phyloP scores from a whole-genome alignment of 2,329 filamentous ascomycete species.

The Neonectria faginata region DNA sequence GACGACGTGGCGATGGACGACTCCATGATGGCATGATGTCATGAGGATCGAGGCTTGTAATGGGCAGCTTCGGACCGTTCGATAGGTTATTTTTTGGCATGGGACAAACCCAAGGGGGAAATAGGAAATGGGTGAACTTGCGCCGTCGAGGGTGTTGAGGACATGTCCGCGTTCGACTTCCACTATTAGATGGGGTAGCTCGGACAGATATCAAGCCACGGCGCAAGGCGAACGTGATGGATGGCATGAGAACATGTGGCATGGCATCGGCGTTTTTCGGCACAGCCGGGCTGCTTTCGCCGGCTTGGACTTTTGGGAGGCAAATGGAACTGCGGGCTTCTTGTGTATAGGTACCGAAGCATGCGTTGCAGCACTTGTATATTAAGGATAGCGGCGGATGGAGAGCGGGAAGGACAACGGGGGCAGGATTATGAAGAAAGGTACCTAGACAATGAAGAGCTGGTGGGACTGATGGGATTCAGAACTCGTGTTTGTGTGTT shows the following conservation, averaged over 20 bases:
- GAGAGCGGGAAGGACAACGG: slow-evolving; percentile 14
- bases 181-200: slow-evolving; percentile 19
- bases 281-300: slow-evolving; percentile 34
- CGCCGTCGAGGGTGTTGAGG: slow-evolving; percentile 9
- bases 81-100: slow-evolving; percentile 38
- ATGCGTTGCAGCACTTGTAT: slow-evolving; percentile 41
- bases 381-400: slow-evolving; percentile 32
- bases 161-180: neutral
- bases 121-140: slow-evolving; percentile 1
- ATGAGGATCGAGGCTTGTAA: slow-evolving; percentile 44
- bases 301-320: slow-evolving; percentile 30
- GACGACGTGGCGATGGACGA: slow-evolving; percentile 79
- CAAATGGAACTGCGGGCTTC: slow-evolving; percentile 36
- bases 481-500: slow-evolving; percentile 1
- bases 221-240: slow-evolving; percentile 33
- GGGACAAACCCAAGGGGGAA: slow-evolving; percentile 6
- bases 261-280: slow-evolving; percentile 52
- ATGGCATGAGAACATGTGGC: slow-evolving; percentile 48
- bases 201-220: slow-evolving; percentile 17
- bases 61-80: slow-evolving; percentile 33
- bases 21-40: slow-evolving; percentile 69
- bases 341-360: slow-evolving; percentile 44
- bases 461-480: slow-evolving; percentile 14
- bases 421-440: slow-evolving; percentile 12
- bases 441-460: slow-evolving; percentile 29